phyloP scores from a whole-genome alignment of 306 rosid species.

The Medicago truncatula region DNA sequence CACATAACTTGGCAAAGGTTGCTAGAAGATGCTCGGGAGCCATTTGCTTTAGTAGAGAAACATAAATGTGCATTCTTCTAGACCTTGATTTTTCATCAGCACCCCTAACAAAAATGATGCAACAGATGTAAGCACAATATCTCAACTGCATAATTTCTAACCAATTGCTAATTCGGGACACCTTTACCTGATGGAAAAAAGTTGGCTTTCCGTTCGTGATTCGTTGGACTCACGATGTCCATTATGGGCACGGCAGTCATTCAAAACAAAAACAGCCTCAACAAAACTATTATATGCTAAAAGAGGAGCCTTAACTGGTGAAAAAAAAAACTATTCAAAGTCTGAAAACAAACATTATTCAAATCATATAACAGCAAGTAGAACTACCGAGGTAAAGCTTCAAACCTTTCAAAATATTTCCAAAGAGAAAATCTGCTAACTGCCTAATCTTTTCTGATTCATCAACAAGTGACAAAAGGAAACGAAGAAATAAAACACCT shows the following conservation, averaged over 20 bases:
- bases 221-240: constrained; percentile 66
- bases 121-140: constrained; percentile 21
- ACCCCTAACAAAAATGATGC: constrained; percentile 59
- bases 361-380: constrained; percentile 40
- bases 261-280: constrained; percentile 89
- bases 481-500: constrained; percentile 93
- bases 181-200: constrained; percentile 79
- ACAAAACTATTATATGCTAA: constrained; percentile 90
- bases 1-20: constrained; percentile 88
- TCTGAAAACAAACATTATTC: background rate
- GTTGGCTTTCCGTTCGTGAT: constrained; percentile 61
- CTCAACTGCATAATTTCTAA: constrained; percentile 28
- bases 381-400: constrained; percentile 31
- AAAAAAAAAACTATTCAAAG: constrained; percentile 35
- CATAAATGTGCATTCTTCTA: constrained; percentile 86
- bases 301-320: constrained; percentile 90
- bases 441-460: constrained; percentile 88
- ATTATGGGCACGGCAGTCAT: constrained; percentile 71
- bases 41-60: constrained; percentile 91
- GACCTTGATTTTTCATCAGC: constrained; percentile 77
- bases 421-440: constrained; percentile 79
- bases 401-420: constrained; percentile 88
- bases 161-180: constrained; percentile 30
- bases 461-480: constrained; percentile 93
- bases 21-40: constrained; percentile 95